Evolutionary conservation across 768 basidiomycete genomes (phyloP).

Genomic region (Leucogyrophana mollusca): DNA sequence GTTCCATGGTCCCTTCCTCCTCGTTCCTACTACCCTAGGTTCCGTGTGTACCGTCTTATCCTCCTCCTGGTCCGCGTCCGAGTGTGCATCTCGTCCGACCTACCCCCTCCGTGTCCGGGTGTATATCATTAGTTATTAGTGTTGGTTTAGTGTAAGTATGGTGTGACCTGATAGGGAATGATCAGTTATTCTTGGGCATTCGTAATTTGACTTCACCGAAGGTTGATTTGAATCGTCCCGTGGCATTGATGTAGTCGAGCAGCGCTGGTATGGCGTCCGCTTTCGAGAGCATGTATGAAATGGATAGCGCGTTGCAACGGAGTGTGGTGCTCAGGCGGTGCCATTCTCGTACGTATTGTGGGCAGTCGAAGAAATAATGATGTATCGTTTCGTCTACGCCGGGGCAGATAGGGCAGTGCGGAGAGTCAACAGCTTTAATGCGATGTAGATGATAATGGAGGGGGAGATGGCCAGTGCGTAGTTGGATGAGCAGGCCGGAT

Average conservation of each 20-base stretch:
- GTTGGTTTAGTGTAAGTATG: too few relatives aligned
- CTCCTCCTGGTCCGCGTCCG: too few relatives aligned
- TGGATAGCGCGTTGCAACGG: neutral
- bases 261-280: neutral
- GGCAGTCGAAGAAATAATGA: conserved; percentile 31
- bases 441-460: conserved; percentile 29
- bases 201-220: conserved; percentile 3
- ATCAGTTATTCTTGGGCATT: too few relatives aligned
- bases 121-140: too few relatives aligned
- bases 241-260: conserved; percentile 4
- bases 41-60: too few relatives aligned
- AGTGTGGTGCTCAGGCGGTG: neutral
- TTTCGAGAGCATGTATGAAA: conserved; percentile 1
- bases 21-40: too few relatives aligned
- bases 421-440: conserved; percentile 21
- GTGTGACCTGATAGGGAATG: too few relatives aligned
- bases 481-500: conserved; percentile 25
- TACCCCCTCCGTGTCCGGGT: too few relatives aligned
- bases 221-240: neutral
- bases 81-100: too few relatives aligned
- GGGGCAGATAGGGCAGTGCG: conserved; percentile 25
- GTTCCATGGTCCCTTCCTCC: too few relatives aligned
- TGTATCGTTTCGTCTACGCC: conserved; percentile 21
- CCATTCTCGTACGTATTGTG: conserved; percentile 8
- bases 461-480: conserved; percentile 29